Evolutionary conservation across 257 asterid species (phyloP).

Genomic region (Solanum clarkiae): DNA sequence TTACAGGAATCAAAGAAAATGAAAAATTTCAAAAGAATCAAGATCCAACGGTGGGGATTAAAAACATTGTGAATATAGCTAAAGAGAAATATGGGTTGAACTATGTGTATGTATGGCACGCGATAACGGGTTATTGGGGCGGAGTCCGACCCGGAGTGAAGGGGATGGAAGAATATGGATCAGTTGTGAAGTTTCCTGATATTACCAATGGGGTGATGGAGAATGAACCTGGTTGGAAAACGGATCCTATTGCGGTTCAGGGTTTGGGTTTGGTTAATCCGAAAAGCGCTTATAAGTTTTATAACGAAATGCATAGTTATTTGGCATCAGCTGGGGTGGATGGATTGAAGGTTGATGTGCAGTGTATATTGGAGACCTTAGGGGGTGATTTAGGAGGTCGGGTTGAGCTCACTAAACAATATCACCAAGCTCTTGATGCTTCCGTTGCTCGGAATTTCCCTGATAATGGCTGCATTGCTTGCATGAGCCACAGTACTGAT

Average conservation of each 20-base stretch:
- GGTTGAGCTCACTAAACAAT: conserved; percentile 67
- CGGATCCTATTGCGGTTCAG: conserved; percentile 50
- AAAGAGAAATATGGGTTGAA: conserved; percentile 66
- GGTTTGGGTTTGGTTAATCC: conserved; percentile 82
- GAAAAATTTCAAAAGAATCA: conserved; percentile 45
- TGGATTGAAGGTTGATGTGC: conserved; percentile 83
- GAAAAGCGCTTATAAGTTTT: conserved; percentile 56
- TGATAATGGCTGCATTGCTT: conserved; percentile 82
- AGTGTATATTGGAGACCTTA: conserved; percentile 74
- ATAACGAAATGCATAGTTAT: conserved; percentile 72
- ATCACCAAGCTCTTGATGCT: conserved; percentile 89
- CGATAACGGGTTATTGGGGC: conserved; percentile 90
- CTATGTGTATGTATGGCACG: conserved; percentile 85
- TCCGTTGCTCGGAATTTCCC: conserved; percentile 58
- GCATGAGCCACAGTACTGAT: conserved; percentile 90
- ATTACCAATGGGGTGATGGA: conserved; percentile 60
- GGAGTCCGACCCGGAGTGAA: conserved; percentile 69
- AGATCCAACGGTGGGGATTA: conserved; percentile 41
- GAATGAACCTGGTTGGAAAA: conserved; percentile 70
- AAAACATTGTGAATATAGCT: conserved; percentile 51
- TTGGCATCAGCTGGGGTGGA: conserved; percentile 66
- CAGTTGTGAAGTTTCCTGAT: conserved; percentile 55
- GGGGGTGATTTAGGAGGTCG: conserved; percentile 82
- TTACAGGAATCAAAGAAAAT: conserved; percentile 72
- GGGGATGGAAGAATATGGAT: conserved; percentile 53